phyloP scores from a whole-genome alignment of 2,329 filamentous ascomycete genomes.

The Rhexocercosporidium sp. region DNA sequence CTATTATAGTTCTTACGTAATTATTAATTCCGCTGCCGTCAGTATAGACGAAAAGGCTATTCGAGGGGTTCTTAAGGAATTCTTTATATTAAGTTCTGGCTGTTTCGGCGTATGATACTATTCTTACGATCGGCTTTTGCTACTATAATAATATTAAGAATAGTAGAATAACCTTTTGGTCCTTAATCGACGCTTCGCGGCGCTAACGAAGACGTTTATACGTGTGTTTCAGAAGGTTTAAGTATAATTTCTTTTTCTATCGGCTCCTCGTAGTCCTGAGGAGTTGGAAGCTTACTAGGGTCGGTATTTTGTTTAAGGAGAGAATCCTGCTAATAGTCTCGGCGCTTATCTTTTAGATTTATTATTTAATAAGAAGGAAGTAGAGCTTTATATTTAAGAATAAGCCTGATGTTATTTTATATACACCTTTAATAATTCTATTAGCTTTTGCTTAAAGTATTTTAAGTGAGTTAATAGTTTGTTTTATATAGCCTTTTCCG shows the following conservation, averaged over 20 bases:
- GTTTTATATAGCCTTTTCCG: too few relatives aligned
- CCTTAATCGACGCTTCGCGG: neutral
- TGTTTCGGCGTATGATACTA: too few relatives aligned
- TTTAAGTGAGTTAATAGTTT: too few relatives aligned
- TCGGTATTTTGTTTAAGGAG: conserved; percentile 14
- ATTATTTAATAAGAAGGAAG: too few relatives aligned
- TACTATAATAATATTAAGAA: conserved; percentile 24
- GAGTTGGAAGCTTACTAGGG: conserved; percentile 10
- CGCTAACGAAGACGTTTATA: conserved; percentile 17
- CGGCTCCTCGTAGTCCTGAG: conserved; percentile 15
- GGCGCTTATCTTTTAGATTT: too few relatives aligned
- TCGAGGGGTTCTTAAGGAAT: too few relatives aligned
- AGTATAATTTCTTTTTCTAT: conserved; percentile 8
- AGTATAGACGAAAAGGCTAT: neutral
- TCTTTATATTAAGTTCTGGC: too few relatives aligned
- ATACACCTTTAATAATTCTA: too few relatives aligned
- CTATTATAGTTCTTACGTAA: neutral
- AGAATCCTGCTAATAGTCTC: too few relatives aligned
- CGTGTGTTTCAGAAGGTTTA: conserved; percentile 13
- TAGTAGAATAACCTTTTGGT: neutral
- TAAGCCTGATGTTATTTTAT: too few relatives aligned
- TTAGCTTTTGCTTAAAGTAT: too few relatives aligned
- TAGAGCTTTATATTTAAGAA: too few relatives aligned
- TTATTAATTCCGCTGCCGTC: conserved; percentile 34
- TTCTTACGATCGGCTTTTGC: conserved; percentile 18